Percentiles rank a stretch among this genome's conserved stretches.
Conservation (phyloP, 139 green algal species). For the Coccomyxa sp. region DNA sequence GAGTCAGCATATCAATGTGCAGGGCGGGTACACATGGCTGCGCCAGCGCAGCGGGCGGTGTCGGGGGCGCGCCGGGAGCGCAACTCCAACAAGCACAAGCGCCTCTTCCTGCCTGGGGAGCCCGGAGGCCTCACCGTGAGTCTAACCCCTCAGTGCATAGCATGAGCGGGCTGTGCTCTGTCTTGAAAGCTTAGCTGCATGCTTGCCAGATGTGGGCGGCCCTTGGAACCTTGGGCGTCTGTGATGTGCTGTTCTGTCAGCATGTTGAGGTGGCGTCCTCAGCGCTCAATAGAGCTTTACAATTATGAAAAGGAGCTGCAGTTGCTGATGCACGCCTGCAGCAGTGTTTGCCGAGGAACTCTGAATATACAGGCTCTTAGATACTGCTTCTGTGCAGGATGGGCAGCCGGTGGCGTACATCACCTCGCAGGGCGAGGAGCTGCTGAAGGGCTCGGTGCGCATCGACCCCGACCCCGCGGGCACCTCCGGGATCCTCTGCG, state of each 20-base stretch:
- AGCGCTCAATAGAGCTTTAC: too few species aligned
- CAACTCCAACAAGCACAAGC: conserved; percentile 65
- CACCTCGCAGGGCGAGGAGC: conserved; percentile 35
- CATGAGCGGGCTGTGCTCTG: too few species aligned
- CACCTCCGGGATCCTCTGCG: conserved; percentile 74
- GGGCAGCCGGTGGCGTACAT: conserved; percentile 37
- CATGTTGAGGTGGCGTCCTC: too few species aligned
- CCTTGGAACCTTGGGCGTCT: too few species aligned
- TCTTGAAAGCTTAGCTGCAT: too few species aligned
- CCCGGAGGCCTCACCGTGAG: conserved; percentile 35
- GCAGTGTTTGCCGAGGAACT: too few species aligned
- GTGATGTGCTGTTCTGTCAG: too few species aligned
- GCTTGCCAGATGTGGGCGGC: too few species aligned
- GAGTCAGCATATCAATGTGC: too few species aligned
- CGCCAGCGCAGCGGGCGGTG: conserved; percentile 1
- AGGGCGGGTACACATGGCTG: conserved; percentile 30
- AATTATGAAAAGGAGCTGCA: too few species aligned
- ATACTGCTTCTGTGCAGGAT: conserved; percentile 18
- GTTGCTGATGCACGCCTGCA: too few species aligned
- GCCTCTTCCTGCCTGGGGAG: conserved; percentile 58
- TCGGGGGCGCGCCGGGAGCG: conserved; percentile 20
- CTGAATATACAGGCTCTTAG: too few species aligned
- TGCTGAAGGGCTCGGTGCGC: conserved; percentile 56
- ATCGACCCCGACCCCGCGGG: conserved; percentile 24
- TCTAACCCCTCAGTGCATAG: background rate